Evolutionary conservation across 2,329 filamentous ascomycete genomes (phyloP).

Genomic region (Cladobotryum mycophilum): DNA sequence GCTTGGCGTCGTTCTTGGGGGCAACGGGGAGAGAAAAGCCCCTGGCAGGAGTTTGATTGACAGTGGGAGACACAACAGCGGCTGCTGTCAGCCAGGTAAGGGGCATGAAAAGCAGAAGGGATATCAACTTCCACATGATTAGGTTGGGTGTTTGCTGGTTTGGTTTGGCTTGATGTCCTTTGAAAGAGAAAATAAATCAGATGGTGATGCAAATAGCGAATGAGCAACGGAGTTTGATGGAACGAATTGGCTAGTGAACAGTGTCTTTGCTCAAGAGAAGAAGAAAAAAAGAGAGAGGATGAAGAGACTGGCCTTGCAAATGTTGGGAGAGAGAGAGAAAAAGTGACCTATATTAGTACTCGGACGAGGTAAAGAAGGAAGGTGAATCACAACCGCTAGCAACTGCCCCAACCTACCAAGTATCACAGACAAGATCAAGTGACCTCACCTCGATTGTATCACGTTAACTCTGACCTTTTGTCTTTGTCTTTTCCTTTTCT

Average conservation of each 20-base stretch:
- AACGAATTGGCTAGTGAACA: neutral
- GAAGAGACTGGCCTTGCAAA: neutral
- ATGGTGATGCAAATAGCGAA: neutral
- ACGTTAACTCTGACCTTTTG: no score
- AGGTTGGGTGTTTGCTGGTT: neutral
- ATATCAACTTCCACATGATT: conserved; percentile 1
- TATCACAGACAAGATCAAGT: no score
- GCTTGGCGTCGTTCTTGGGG: conserved; percentile 17
- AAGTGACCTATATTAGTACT: no score
- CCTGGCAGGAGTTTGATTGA: neutral
- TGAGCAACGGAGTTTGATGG: neutral
- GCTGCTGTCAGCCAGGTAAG: neutral
- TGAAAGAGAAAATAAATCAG: neutral
- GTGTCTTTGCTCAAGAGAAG: neutral
- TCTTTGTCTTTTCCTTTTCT: no score
- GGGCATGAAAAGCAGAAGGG: conserved; percentile 1
- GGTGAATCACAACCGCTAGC: no score
- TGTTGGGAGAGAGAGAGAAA: neutral
- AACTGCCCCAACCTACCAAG: no score
- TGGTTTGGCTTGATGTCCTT: neutral
- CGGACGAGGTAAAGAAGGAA: no score
- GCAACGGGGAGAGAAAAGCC: conserved; percentile 25
- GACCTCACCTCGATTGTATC: no score
- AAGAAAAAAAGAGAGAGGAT: neutral
- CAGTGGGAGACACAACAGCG: neutral